These are phyloP conservation scores for Cucurbita moschata DNA, from an alignment of 306 rosid species.

Conservation along the genomic window DNA sequence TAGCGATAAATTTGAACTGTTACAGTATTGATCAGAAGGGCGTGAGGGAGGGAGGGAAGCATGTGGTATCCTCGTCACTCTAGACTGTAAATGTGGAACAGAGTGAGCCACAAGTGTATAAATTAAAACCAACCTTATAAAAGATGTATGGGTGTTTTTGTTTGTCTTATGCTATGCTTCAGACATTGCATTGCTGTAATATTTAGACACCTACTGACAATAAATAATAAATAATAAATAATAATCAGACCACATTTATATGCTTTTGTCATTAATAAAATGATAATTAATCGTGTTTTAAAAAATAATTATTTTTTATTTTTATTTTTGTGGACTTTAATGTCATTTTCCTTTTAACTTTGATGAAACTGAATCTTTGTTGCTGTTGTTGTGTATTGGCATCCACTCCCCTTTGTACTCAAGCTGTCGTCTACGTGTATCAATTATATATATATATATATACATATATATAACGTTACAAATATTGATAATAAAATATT, in stretches of 20 bases:
- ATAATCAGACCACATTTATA: background rate
- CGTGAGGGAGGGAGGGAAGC: background rate
- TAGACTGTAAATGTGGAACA: background rate
- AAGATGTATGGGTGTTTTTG: background rate
- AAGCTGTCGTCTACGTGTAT: background rate
- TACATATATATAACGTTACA: background rate
- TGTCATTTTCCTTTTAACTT: background rate
- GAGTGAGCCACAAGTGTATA: background rate
- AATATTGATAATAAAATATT: no score
- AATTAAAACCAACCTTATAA: background rate
- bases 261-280: background rate
- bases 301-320: no score
- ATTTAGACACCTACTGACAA: conserved; percentile 4
- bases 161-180: background rate
- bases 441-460: background rate
- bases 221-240: background rate
- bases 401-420: background rate
- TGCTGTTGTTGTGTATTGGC: background rate
- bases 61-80: conserved; percentile 1
- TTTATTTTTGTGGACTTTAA: background rate
- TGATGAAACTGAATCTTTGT: background rate
- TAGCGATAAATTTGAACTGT: no score
- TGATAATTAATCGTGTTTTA: no score
- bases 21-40: background rate
- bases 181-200: background rate